Base-by-base conservation (phyloP, 495 filamentous ascomycete species). In the Podospora bellae-mahoneyi region DNA sequence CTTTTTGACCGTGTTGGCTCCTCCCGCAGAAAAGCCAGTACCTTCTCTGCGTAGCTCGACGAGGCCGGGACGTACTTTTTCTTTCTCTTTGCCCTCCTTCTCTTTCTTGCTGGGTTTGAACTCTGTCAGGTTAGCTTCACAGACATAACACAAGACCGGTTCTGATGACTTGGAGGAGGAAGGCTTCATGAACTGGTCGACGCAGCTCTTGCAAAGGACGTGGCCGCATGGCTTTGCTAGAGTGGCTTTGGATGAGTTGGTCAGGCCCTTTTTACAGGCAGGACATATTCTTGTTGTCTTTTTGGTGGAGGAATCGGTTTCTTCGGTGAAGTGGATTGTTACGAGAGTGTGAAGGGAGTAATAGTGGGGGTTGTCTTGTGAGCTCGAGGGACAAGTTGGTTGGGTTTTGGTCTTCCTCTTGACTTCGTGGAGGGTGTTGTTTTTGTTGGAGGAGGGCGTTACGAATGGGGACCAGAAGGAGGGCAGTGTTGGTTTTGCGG, bases 391-490 rank as follows among this genome's bases (percentile, higher is more conserved):
- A 70, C 95, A 99, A 2, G 91, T 80, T 2, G 95, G 93, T 20
- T 85, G 84, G 67, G 86, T 78, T 73, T 96, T 97, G 61, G 82
- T 74, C 44, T 88, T 82, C 75, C 89, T 91, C 26, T 83, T 83
- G 69, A 90, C 82, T 6, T 83, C 80, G 69, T 86, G 83, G 7
- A 86, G 76, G n/a, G 76, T 69, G 34, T 81, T 80, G 64, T 76
- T 80, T 53, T 75, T 79, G 67, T 84, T 84, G 2, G 82, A 81
- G 0, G 86, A 83, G 0, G 94, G 93, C 0, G 92, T 95, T 34
- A 96, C 81, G 1, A 91, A 90, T 0, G 95, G 94, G 0, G 96
- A 89, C 95, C 95, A 99, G 81, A 98, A 98, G 3, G 93, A 95
- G 0, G 93, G 92, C 0, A 97, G 79, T n/a, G 86, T 88, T 0